Conservation (phyloP, 2,329 filamentous ascomycete species). For the Aspergillus pseudotamarii region DNA sequence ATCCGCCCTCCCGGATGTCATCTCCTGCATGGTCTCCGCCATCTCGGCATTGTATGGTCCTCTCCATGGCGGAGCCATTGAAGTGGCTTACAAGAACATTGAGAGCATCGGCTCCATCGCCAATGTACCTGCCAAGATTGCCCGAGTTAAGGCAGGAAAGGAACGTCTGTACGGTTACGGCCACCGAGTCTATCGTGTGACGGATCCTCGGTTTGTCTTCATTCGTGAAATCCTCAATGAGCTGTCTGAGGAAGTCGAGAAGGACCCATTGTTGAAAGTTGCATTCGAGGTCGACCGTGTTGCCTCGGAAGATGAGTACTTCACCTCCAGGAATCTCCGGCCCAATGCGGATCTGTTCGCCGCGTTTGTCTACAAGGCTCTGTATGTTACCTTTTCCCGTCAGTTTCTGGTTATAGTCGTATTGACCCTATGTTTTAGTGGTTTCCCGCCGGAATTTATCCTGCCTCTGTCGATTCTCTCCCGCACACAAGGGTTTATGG, state of each 20-base stretch:
- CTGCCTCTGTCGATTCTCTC: constrained; percentile 3
- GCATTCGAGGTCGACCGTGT: constrained; percentile 44
- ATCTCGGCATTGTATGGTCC: constrained; percentile 57
- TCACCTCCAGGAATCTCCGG: constrained; percentile 37
- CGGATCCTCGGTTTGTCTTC: constrained; percentile 56
- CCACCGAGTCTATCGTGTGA: constrained; percentile 52
- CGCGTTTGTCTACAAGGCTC: constrained; percentile 41
- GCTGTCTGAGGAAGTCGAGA: constrained; percentile 18
- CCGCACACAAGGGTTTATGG: constrained; percentile 12
- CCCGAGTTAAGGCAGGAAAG: constrained; percentile 54
- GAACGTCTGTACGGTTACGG: constrained; percentile 59
- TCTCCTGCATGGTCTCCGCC: constrained; percentile 53
- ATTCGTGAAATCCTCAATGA: constrained; percentile 44
- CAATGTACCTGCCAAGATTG: constrained; percentile 55
- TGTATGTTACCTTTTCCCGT: constrained; percentile 25
- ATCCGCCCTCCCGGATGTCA: constrained; percentile 55
- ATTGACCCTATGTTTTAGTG: neutral
- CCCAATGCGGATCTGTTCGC: constrained; percentile 46
- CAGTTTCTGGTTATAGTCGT: neutral
- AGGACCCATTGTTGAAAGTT: constrained; percentile 40
- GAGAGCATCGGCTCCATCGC: constrained; percentile 55
- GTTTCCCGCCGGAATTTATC: constrained; percentile 13
- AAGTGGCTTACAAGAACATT: constrained; percentile 58
- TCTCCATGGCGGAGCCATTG: constrained; percentile 59
- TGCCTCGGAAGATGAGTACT: constrained; percentile 42